Evolutionary conservation across 176 grass and related monocot genomes (phyloP), one percentile per base, ranked within the genome.

Genomic region (Rhipidocladum racemiflorum): DNA sequence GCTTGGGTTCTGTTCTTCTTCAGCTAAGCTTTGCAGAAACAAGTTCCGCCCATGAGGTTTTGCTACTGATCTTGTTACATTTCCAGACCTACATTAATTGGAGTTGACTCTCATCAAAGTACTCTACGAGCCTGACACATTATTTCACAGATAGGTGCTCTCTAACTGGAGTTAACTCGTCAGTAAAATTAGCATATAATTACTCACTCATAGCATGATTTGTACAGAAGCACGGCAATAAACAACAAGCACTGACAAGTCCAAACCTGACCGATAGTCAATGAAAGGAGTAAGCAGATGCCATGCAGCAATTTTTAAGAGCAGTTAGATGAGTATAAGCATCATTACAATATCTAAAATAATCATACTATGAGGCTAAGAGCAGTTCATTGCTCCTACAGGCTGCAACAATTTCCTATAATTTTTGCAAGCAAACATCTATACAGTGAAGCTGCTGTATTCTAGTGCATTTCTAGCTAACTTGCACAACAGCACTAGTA

Each of bases 1-100:
- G 71, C 78, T 81, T 68, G 84, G 55, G 11, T 36, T 89, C 73
- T 87, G 84, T n/a, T 84, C 87, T 88, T 84, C 75, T 85, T 88
- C 90, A 93, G 68, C 86, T 83, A 99, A 91, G 70, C 89, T 99
- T 91, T 90, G 88, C 68, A 99, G 73, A 90, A 99, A 99, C 29
- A 95, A 78, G 85, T 93, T 99, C 36, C 77, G 88, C 8, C 87
- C 80, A 85, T 88, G 81, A 73, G 72, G 85, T 87, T 91, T 91
- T 78, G 80, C 54, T 24, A 87, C 85, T 11, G 75, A 87, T 89
- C 68, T 95, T 77, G 91, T 80, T 43, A 93, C 92, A 70, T 89
- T 91, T 59, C 91, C 96, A 42, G 85, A 90, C 96, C 96, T 99
- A 80, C 23, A 86, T 78, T 20, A 78, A 30, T 62, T 48, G 30